Base-by-base conservation (phyloP, 306 rosid genomes). In the Lathyrus sativus region DNA sequence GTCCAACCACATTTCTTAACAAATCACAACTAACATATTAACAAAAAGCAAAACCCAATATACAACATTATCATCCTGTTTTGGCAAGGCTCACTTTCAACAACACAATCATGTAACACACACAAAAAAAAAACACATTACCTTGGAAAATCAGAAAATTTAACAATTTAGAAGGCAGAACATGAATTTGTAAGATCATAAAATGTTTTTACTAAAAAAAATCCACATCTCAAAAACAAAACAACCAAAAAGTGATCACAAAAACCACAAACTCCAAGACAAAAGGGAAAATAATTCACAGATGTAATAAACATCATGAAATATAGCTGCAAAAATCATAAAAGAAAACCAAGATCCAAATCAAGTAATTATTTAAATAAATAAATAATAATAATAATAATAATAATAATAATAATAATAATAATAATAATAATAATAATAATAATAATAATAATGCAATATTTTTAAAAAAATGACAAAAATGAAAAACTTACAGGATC, bases 401-500 rank as follows among this genome's bases (percentile, higher is more conserved):
- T 58, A 56, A 44, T 53, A 66, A 35, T 26, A 55, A 48, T 58
- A 50, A 56, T 31, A 56, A 44, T 53, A 66, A 35, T 26, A 55
- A 48, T 58, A 50, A 56, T 31, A n/a, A n/a, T n/a, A n/a, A n/a
- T n/a, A n/a, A n/a, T 26, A 26, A 38, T 2, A 12, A 41, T 4
- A 41, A 22, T 35, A 56, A 44, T 53, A 66, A 35, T 26, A 55
- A 48, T 58, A 50, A 56, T 31, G 28, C 42, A 7, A 28, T 14
- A 48, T n/a, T 7, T 8, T 42, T 43, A 9, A 42, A 43, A 67
- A 67, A 28, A 79, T 42, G 38, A 4, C 4, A 28, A 63, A 68
- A 79, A 65, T 15, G 6, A 2, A 53, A 31, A 43, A 73, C 96
- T 84, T 75, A 95, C 99, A 63, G 92, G 95, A 61, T 95, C 99